A percentile compares a stretch with the other conserved stretches of the same genome.
These are phyloP conservation scores for Apophysomyces sp. DNA, from an alignment of 371 early-diverging fungal genomes.

Conservation along the genomic window DNA sequence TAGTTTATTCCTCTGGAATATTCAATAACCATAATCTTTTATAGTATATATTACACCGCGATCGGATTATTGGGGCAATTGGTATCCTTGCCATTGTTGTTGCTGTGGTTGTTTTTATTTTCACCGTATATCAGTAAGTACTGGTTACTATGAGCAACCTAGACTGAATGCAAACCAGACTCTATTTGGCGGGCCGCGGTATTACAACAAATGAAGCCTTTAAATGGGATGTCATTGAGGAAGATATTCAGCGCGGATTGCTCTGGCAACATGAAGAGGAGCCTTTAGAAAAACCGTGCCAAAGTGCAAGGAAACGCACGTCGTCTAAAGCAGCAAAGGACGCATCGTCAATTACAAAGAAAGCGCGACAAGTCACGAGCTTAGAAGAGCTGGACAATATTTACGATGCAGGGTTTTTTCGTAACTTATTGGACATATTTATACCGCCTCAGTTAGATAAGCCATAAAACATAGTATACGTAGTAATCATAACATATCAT, in stretches of 20 bases:
- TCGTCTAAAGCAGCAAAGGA: not conserved
- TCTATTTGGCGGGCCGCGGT: slow-evolving; percentile 63
- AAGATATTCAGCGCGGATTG: slow-evolving; percentile 64
- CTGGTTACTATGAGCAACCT: no score
- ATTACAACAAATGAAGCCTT: slow-evolving; percentile 76
- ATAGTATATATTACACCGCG: slow-evolving; percentile 59
- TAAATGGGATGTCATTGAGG: slow-evolving; percentile 76
- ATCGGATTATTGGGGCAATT: slow-evolving; percentile 61
- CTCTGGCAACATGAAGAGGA: slow-evolving; percentile 18
- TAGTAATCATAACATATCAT: no score
- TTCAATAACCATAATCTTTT: not conserved
- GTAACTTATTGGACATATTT: slow-evolving; percentile 46
- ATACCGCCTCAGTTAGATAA: slow-evolving; percentile 23
- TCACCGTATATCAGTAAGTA: slow-evolving; percentile 62
- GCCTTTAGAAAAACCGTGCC: not conserved
- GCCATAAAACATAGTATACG: not conserved
- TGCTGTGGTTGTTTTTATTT: slow-evolving; percentile 58
- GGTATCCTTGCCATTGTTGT: slow-evolving; percentile 63
- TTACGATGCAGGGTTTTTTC: slow-evolving; percentile 61
- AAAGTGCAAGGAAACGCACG: slow-evolving; percentile 19
- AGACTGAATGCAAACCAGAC: no score
- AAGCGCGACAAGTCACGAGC: slow-evolving; percentile 31
- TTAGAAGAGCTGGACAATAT: slow-evolving; percentile 63
- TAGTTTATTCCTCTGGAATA: not conserved
- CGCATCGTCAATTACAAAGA: slow-evolving; percentile 7